These are phyloP conservation scores for Candida albicans DNA, from an alignment of 1,139 yeast genomes.

Conservation along the genomic window DNA sequence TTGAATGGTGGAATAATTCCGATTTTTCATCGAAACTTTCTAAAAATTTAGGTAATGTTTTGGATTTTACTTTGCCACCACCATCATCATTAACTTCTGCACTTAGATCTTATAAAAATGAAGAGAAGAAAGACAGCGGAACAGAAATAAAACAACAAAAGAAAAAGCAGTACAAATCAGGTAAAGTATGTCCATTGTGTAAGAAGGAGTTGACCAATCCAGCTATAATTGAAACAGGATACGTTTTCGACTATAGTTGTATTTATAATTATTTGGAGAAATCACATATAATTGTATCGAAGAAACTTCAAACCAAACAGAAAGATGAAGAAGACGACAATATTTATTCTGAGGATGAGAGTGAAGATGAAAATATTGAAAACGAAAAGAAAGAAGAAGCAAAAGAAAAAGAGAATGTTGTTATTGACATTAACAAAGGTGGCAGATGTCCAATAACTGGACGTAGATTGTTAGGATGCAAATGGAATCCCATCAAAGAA, in stretches of 20 bases:
- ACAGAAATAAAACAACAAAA: conserved; percentile 12
- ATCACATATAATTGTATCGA: conserved; percentile 39
- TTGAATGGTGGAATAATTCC: conserved; percentile 94
- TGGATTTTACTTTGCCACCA: conserved; percentile 57
- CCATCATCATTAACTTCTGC: conserved; percentile 36
- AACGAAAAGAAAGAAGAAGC: conserved; percentile 11
- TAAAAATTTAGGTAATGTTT: conserved; percentile 48
- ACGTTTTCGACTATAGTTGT: conserved; percentile 87
- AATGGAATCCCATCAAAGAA: conserved; percentile 54
- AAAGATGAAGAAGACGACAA: conserved; percentile 19
- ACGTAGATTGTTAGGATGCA: conserved; percentile 67
- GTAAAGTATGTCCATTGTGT: conserved; percentile 70
- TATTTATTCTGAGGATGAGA: conserved; percentile 21
- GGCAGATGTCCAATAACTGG: conserved; percentile 90
- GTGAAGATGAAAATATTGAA: conserved; percentile 16
- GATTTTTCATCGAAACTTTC: conserved; percentile 67
- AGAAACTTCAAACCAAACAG: conserved; percentile 16
- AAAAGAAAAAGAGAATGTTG: conserved; percentile 19
- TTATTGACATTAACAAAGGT: conserved; percentile 41
- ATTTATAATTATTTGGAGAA: conserved; percentile 63
- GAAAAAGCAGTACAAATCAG: conserved; percentile 27
- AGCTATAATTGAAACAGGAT: conserved; percentile 87
- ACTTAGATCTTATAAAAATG: conserved; percentile 12
- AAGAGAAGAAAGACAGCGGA: conserved; percentile 3
- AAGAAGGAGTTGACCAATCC: conserved; percentile 66